A percentile compares a stretch with the other conserved stretches of the same genome.
Conservation (phyloP, 306 rosid genomes). For the Chamaecrista fasciculata region DNA sequence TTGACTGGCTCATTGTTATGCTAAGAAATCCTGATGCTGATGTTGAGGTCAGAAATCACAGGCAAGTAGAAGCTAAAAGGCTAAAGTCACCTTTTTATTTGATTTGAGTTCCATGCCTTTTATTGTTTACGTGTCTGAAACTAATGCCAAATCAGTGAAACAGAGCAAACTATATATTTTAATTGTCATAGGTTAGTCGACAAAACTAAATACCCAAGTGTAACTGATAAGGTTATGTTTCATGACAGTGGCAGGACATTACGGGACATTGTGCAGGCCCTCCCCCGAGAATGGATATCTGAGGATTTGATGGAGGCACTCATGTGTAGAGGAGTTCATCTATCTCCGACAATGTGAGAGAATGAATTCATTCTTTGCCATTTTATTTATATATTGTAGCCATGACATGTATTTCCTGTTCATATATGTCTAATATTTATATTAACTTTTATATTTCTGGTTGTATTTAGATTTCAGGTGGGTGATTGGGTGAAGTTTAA, state of each 20-base stretch:
- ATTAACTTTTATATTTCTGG: constrained; percentile 4
- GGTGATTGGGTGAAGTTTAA: constrained; percentile 78
- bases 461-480: constrained; percentile 49
- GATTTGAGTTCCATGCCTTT: constrained; percentile 3
- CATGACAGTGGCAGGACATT: constrained; percentile 63
- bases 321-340: constrained; percentile 49
- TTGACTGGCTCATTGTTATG: constrained; percentile 74
- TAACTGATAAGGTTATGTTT: constrained; percentile 17
- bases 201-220: not conserved
- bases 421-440: not conserved
- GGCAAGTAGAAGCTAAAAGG: constrained; percentile 46
- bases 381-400: constrained; percentile 20
- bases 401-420: not conserved
- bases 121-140: not conserved
- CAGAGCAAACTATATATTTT: not conserved
- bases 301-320: constrained; percentile 80
- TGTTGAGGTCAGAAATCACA: constrained; percentile 65
- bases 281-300: constrained; percentile 78
- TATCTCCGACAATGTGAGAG: constrained; percentile 66
- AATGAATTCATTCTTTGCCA: not conserved
- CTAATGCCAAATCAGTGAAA: not conserved
- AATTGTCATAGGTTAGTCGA: not conserved
- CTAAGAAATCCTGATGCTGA: constrained; percentile 61
- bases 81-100: not conserved
- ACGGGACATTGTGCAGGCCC: constrained; percentile 63